Evolutionary conservation across 495 filamentous ascomycete genomes (phyloP).

Genomic region (Neurospora hispaniola): DNA sequence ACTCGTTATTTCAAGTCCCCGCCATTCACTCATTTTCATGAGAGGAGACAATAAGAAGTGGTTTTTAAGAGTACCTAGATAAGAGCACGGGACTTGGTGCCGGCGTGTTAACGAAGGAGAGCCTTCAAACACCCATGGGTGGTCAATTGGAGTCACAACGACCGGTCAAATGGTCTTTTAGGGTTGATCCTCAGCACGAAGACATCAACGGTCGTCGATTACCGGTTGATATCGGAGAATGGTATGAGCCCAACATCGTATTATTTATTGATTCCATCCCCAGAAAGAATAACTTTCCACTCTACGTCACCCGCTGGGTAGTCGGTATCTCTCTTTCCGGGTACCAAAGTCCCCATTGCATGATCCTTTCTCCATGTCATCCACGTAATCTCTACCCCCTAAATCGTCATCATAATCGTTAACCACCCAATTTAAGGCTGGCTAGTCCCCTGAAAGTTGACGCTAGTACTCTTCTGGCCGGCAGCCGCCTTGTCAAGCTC

Average conservation of each 20-base stretch:
- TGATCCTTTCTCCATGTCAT: not conserved
- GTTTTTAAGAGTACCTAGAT: not conserved
- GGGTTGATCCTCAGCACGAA: not conserved
- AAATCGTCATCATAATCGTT: not conserved
- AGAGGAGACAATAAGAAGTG: not conserved
- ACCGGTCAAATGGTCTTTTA: not conserved
- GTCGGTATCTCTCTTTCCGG: not conserved
- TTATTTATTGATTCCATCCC: not conserved
- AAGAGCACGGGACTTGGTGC: not conserved
- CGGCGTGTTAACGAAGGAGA: not conserved
- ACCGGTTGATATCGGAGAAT: not conserved
- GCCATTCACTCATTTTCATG: not conserved
- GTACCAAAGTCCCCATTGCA: not conserved
- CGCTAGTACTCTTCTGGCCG: constrained; percentile 21
- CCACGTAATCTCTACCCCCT: not conserved
- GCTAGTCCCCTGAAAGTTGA: constrained; percentile 18
- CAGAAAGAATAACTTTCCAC: not conserved
- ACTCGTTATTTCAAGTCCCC: too few relatives aligned
- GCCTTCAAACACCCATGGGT: not conserved
- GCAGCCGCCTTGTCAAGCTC: constrained; percentile 25
- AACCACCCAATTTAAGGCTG: not conserved
- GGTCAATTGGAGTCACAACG: not conserved
- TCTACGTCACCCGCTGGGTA: not conserved
- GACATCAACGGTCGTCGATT: not conserved
- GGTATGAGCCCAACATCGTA: not conserved